A percentile compares a stretch with the other conserved stretches of the same genome.
Conservation (phyloP, 2,329 filamentous ascomycete genomes). For the Penicillium rolfsii region DNA sequence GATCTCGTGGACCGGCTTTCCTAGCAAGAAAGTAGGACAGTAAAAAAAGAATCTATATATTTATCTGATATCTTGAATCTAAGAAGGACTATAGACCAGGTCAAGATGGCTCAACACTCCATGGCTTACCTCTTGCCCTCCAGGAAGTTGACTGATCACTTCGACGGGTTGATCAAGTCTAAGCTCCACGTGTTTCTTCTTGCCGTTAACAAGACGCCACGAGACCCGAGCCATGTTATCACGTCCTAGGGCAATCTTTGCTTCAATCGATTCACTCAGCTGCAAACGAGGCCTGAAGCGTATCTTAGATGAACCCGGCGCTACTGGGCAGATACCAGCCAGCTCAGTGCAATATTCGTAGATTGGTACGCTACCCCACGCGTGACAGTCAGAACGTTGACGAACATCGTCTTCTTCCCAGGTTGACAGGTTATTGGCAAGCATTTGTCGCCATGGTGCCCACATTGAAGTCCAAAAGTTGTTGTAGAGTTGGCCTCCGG, state of each 20-base stretch:
- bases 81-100: background rate
- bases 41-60: background rate
- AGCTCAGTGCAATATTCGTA: constrained; percentile 49
- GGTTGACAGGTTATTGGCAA: constrained; percentile 45
- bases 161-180: constrained; percentile 23
- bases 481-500: constrained; percentile 41
- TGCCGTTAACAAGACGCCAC: constrained; percentile 15
- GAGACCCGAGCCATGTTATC: constrained; percentile 29
- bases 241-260: constrained; percentile 27
- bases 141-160: constrained; percentile 26
- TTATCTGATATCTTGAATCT: background rate
- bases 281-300: constrained; percentile 27
- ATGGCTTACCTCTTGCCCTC: constrained; percentile 14
- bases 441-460: constrained; percentile 45
- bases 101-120: constrained; percentile 21
- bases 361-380: constrained; percentile 49
- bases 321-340: constrained; percentile 26
- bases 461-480: constrained; percentile 36
- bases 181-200: constrained; percentile 22
- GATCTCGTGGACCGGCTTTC: too few relatives aligned
- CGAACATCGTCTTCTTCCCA: constrained; percentile 51
- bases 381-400: constrained; percentile 51
- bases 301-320: constrained; percentile 21
- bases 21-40: too few relatives aligned
- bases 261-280: constrained; percentile 17